Evolutionary conservation across 495 filamentous ascomycete genomes (phyloP).

Genomic region (Astrocystis sublimbata): DNA sequence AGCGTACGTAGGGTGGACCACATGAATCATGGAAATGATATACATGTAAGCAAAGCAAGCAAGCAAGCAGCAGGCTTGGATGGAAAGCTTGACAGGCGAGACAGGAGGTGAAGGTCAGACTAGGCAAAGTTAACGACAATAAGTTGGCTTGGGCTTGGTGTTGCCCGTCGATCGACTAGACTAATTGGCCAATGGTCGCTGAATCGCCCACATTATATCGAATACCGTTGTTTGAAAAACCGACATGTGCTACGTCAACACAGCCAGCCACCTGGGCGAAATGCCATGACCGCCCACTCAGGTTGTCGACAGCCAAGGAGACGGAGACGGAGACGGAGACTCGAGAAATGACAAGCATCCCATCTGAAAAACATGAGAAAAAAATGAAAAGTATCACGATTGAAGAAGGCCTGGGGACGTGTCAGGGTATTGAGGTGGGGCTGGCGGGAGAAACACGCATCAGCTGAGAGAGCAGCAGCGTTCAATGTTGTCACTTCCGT

Average conservation of each 20-base stretch:
- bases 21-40: not conserved
- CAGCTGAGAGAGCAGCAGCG: too few relatives aligned
- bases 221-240: not conserved
- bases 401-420: not conserved
- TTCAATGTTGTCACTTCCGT: too few relatives aligned
- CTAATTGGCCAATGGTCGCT: slow-evolving; percentile 5
- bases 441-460: not conserved
- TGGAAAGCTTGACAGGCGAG: too few relatives aligned
- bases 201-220: not conserved
- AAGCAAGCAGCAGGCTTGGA: not conserved
- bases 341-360: not conserved
- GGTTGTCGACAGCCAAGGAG: slow-evolving; percentile 2
- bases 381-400: too few relatives aligned
- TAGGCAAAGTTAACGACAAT: not conserved
- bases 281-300: not conserved
- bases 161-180: slow-evolving; percentile 8
- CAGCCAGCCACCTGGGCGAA: slow-evolving; percentile 6
- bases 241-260: not conserved
- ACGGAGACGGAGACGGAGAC: not conserved
- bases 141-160: not conserved
- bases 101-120: not conserved
- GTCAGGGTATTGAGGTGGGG: slow-evolving; percentile 3
- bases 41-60: not conserved
- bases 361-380: slow-evolving; percentile 6
- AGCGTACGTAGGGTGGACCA: slow-evolving; percentile 1